Conservation (phyloP, 2,329 filamentous ascomycete species). For the Xylariaceae sp. region DNA sequence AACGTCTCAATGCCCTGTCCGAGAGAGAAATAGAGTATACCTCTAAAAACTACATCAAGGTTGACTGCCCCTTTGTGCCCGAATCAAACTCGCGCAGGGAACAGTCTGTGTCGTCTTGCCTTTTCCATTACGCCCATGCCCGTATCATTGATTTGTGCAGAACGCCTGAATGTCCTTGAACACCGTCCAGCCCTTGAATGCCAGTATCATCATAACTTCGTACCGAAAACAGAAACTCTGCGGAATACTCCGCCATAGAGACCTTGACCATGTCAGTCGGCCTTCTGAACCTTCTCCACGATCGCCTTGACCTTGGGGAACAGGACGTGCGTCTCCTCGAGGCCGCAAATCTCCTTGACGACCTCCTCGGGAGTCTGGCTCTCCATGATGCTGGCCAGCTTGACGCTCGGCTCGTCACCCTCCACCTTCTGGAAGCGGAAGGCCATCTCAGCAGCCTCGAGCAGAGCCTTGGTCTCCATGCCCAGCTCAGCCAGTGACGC, state of each 20-base stretch:
- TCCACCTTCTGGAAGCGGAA: conserved; percentile 94
- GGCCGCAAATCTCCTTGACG: conserved; percentile 75
- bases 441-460: conserved; percentile 84
- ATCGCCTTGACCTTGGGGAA: conserved; percentile 71
- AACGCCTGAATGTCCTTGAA: conserved; percentile 28
- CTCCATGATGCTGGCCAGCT: conserved; percentile 83
- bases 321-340: conserved; percentile 72
- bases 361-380: conserved; percentile 69
- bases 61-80: too few relatives aligned
- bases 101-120: too few relatives aligned
- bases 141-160: conserved; percentile 23
- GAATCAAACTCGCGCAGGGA: too few relatives aligned
- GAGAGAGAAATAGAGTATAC: too few relatives aligned
- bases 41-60: too few relatives aligned
- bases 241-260: conserved; percentile 6
- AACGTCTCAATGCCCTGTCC: too few relatives aligned
- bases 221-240: conserved; percentile 22
- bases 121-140: conserved; percentile 19
- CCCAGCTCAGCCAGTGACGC: conserved; percentile 81
- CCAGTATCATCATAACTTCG: conserved; percentile 25
- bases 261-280: conserved; percentile 43
- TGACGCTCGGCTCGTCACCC: conserved; percentile 81
- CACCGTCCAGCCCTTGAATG: conserved; percentile 19
- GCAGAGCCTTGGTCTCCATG: conserved; percentile 66
- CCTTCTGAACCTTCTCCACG: conserved; percentile 79